A percentile compares a stretch with the other conserved stretches of the same genome.
These are phyloP conservation scores for Puccinia hordei DNA, from an alignment of 1,284 basidiomycete genomes.

Conservation along the genomic window DNA sequence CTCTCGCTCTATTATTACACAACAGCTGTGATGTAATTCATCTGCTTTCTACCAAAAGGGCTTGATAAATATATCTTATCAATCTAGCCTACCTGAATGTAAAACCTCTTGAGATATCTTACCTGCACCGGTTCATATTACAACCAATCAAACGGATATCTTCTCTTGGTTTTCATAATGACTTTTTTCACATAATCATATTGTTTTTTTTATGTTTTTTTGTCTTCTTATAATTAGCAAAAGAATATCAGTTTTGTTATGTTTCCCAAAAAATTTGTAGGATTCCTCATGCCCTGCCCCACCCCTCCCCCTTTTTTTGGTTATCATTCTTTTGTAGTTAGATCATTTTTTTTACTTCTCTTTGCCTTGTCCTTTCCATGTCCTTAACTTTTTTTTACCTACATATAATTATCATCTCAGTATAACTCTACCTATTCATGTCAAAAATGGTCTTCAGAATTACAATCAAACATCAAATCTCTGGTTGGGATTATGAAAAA, in stretches of 20 bases:
- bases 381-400: not conserved
- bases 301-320: not conserved
- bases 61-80: not conserved
- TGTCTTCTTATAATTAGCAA: not conserved
- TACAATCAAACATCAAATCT: too few relatives aligned
- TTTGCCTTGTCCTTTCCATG: not conserved
- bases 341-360: not conserved
- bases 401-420: too few relatives aligned
- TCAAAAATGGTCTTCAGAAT: too few relatives aligned
- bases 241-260: not conserved
- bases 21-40: not conserved
- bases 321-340: not conserved
- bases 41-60: not conserved
- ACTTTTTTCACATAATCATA: not conserved
- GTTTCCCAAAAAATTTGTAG: not conserved
- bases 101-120: not conserved
- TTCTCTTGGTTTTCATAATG: not conserved
- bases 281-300: not conserved
- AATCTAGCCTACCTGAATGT: not conserved
- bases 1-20: not conserved
- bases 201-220: not conserved
- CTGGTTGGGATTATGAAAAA: too few relatives aligned
- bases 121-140: not conserved
- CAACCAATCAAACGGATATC: not conserved
- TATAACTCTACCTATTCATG: too few relatives aligned